phyloP scores from a whole-genome alignment of 163 green algal species.

The Chlorella variabilis region DNA sequence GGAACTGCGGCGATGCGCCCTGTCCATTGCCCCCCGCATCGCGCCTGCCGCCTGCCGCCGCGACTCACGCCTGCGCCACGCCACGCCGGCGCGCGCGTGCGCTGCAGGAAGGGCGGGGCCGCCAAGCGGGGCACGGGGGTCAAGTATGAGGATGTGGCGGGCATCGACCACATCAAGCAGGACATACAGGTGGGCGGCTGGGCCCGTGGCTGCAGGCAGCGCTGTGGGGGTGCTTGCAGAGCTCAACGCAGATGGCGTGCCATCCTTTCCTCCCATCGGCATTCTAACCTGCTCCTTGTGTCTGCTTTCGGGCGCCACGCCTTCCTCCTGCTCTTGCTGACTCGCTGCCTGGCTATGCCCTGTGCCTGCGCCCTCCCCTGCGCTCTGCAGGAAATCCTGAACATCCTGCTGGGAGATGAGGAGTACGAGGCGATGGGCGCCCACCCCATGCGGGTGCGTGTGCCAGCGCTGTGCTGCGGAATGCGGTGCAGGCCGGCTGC shows the following conservation, averaged over 20 bases:
- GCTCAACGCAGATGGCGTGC: no score
- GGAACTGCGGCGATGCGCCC: no score
- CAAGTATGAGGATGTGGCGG: conserved; percentile 73
- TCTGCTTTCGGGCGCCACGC: no score
- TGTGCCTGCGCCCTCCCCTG: no score
- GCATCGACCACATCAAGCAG: conserved; percentile 70
- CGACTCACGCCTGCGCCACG: neutral
- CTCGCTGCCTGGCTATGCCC: no score
- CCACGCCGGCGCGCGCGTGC: neutral
- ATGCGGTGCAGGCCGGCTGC: neutral
- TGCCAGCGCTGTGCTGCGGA: neutral
- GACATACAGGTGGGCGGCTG: conserved; percentile 65
- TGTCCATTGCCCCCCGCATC: no score
- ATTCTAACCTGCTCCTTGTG: no score
- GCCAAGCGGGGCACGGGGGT: conserved; percentile 65
- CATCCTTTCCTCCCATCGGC: no score
- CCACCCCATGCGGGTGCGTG: conserved; percentile 53
- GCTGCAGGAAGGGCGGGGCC: conserved; percentile 31
- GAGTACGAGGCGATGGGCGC: conserved; percentile 62
- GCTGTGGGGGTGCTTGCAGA: no score
- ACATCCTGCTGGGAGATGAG: conserved; percentile 63
- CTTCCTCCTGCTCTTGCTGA: no score
- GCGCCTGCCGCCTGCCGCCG: neutral
- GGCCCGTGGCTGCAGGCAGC: no score
- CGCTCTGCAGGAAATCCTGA: conserved; percentile 6